Base-by-base conservation (phyloP, 176 grass and related monocot species). In the Eleusine indica region DNA sequence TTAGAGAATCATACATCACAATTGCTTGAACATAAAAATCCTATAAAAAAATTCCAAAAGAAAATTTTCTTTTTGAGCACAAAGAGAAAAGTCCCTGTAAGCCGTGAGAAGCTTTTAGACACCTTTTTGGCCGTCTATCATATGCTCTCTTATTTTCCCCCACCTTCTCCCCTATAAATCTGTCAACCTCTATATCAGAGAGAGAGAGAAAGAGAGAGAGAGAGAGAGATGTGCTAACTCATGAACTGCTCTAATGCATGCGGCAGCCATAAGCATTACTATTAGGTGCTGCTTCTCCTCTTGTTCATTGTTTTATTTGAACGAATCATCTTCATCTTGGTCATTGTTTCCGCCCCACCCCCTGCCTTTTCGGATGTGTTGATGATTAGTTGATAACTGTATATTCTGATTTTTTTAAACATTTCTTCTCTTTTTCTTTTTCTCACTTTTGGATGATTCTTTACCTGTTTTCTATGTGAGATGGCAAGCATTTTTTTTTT, bases 81-180 rank as follows among this genome's bases (percentile, higher is more conserved):
- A 49, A 46, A 78, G 47, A 49, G 46, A 49, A 21, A 90, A 52
- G 74, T 73, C 70, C 12, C 46, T 82, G 13, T 60, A 82, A 68
- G 30, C 39, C 29, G 7, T 73, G 74, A 86, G 69, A 82, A 77
- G 30, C 66, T 66, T 73, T 88, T 82, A 29, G 47, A 43, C 13
- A 86, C 79, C 83, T 86, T 90, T 90, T 62, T 74, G 68, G 79
- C 79, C 68, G n/a, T 79, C 84, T 67, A 74, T 83, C 80, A 64
- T 79, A 32, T 43, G 25, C 75, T 13, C 7, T 41, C 32, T 57
- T n/a, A 42, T 62, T 53, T 35, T n/a, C 1, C 18, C 15, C 19
- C 3, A 4, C 2, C 22, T 65, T 75, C 80, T 75, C 64, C 77
- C 80, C 80, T 90, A 86, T 89, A 90, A 65, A 83, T 68, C 70